Conservation (phyloP, 176 grass and related monocot genomes). For the Pontederia paniculata region DNA sequence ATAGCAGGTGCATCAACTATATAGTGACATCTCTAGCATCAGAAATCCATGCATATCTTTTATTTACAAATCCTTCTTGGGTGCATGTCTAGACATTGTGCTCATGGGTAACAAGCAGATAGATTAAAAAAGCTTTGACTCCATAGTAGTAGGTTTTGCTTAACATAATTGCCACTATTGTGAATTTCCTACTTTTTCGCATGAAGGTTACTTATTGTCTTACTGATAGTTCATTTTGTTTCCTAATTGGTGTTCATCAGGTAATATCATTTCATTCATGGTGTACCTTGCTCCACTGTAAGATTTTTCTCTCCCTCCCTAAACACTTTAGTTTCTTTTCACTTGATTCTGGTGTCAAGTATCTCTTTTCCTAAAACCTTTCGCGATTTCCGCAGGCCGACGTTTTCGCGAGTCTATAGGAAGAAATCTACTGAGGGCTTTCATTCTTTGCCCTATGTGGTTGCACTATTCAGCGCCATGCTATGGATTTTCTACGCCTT, state of each 20-base stretch:
- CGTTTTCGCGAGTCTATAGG: conserved; percentile 60
- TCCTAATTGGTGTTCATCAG: conserved; percentile 27
- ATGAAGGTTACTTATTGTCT: background rate
- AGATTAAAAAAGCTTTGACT: too few species aligned
- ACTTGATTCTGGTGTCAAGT: background rate
- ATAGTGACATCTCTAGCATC: too few species aligned
- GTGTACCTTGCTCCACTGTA: conserved; percentile 71
- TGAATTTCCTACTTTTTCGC: background rate
- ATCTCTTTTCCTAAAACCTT: background rate
- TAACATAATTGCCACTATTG: background rate
- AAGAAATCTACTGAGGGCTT: conserved; percentile 74
- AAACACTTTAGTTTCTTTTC: background rate
- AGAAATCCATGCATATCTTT: too few species aligned
- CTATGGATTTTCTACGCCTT: conserved; percentile 90
- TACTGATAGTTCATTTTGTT: background rate
- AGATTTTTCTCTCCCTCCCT: conserved; percentile 20
- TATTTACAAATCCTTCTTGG: too few species aligned
- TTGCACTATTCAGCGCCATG: conserved; percentile 77
- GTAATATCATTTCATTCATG: conserved; percentile 80
- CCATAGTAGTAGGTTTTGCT: too few species aligned
- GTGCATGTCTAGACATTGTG: too few species aligned
- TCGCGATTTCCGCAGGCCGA: conserved; percentile 31
- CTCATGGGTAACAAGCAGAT: too few species aligned
- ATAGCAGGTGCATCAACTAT: too few species aligned
- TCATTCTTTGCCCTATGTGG: conserved; percentile 78